These are phyloP conservation scores for Botrytis fabae DNA, from an alignment of 2,329 filamentous ascomycete genomes.

Conservation along the genomic window DNA sequence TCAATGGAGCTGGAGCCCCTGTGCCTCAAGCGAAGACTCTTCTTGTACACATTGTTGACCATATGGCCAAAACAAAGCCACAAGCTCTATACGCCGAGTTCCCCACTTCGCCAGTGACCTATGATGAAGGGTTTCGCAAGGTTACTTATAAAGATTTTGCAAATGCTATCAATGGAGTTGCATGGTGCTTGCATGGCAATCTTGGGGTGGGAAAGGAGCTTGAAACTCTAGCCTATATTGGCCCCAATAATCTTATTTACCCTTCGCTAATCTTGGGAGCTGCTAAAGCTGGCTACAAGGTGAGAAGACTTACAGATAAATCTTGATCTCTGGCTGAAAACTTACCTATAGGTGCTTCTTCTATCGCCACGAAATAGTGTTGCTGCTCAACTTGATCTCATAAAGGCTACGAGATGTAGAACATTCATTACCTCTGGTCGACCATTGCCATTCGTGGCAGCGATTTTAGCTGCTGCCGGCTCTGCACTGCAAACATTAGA, in stretches of 20 bases:
- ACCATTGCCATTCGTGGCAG: neutral
- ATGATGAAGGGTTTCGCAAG: neutral
- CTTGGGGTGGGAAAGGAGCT: neutral
- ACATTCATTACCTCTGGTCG: conserved; percentile 3
- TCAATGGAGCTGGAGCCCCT: neutral
- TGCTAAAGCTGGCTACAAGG: conserved; percentile 4
- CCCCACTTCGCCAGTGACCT: neutral
- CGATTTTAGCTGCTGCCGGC: neutral
- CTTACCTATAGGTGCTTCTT: neutral
- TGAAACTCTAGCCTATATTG: neutral
- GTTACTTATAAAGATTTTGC: neutral
- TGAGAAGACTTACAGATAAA: neutral
- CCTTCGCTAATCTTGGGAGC: conserved; percentile 10
- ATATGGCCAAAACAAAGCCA: neutral
- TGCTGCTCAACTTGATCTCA: conserved; percentile 12
- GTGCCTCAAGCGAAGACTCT: neutral
- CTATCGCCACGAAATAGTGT: conserved; percentile 16
- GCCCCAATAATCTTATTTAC: neutral
- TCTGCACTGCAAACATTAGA: neutral
- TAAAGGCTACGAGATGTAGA: conserved; percentile 2
- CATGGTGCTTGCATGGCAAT: neutral
- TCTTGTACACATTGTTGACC: neutral
- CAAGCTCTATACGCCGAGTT: neutral
- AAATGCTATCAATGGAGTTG: neutral
- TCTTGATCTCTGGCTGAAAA: neutral